These are phyloP conservation scores for Thalassiosira hispida DNA, from an alignment of 352 stramenopile genomes.

Conservation along the genomic window DNA sequence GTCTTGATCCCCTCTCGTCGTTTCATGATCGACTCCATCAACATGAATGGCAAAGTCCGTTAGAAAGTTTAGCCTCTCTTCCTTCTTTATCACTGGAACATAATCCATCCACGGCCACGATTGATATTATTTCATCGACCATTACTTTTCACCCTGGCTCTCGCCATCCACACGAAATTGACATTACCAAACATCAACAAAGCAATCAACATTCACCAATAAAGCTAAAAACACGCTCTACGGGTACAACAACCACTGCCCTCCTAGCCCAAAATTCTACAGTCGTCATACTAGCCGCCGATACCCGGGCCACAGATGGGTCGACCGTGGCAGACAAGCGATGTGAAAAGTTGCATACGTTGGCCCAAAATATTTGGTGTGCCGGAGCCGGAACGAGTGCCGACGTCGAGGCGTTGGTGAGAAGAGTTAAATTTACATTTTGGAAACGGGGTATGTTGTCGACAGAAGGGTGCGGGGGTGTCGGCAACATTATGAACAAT, in stretches of 20 bases:
- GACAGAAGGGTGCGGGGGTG: not conserved
- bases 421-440: constrained; percentile 57
- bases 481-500: not conserved
- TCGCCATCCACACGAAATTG: constrained; percentile 31
- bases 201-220: constrained; percentile 2
- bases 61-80: constrained; percentile 27
- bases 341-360: constrained; percentile 95
- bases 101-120: not conserved
- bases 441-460: constrained; percentile 20
- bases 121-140: not conserved
- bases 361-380: constrained; percentile 91
- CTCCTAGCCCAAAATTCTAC: constrained; percentile 89
- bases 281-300: constrained; percentile 89
- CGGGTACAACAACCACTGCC: constrained; percentile 93
- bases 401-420: constrained; percentile 90
- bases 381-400: constrained; percentile 93
- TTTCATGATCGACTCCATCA: not conserved
- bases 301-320: constrained; percentile 92
- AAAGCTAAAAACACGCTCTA: constrained; percentile 58
- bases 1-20: not conserved
- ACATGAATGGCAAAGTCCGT: constrained; percentile 26
- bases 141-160: constrained; percentile 12
- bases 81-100: not conserved
- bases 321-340: constrained; percentile 93
- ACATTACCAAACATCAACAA: not conserved